Evolutionary conservation across 2,329 filamentous ascomycete species (phyloP).

Genomic region (Acarospora socialis): DNA sequence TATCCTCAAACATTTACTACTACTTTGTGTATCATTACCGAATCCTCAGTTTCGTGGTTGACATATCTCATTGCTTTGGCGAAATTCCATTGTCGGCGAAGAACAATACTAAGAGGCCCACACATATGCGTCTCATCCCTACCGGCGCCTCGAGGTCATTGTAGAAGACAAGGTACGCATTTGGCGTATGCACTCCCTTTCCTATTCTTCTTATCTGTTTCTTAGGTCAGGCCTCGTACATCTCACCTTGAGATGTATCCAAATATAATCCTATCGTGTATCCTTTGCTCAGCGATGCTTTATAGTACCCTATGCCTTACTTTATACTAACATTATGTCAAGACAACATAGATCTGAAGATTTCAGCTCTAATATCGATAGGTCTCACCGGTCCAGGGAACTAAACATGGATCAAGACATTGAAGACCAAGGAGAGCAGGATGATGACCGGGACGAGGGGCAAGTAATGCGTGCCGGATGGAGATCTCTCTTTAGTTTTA

Average conservation of each 20-base stretch:
- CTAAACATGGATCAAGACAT: neutral
- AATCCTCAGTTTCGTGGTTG: too few relatives aligned
- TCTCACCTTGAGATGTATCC: neutral
- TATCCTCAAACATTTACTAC: too few relatives aligned
- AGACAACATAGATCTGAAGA: neutral
- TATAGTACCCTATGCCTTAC: neutral
- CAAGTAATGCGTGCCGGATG: constrained; percentile 21
- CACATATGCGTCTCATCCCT: constrained; percentile 2
- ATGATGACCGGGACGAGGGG: neutral
- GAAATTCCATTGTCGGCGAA: constrained; percentile 14
- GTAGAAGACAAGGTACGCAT: neutral
- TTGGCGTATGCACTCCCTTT: neutral
- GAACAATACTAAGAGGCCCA: constrained; percentile 18
- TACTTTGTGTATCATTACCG: too few relatives aligned
- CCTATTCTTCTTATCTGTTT: neutral
- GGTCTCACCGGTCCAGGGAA: too few relatives aligned
- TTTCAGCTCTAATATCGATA: neutral
- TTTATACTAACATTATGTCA: neutral
- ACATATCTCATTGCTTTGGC: too few relatives aligned
- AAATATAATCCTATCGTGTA: constrained; percentile 1
- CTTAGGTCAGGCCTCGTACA: neutral
- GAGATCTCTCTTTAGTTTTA: constrained; percentile 58
- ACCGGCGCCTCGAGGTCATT: too few relatives aligned
- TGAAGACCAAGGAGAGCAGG: neutral
- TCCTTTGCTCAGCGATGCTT: constrained; percentile 1